phyloP scores from a whole-genome alignment of 257 asterid species.

The Salvia rosmarinus region DNA sequence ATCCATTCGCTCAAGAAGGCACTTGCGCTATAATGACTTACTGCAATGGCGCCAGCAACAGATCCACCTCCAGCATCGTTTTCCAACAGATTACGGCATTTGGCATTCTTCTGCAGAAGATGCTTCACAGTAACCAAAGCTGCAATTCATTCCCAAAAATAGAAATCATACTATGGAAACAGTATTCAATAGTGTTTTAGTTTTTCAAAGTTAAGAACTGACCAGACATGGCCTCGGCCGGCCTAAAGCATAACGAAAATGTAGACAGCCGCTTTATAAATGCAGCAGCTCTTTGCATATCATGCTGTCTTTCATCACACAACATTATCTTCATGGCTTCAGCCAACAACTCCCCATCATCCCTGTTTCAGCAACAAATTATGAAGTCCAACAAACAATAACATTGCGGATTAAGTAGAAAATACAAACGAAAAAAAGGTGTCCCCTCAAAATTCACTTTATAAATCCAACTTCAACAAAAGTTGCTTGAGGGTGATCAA shows the following conservation, averaged over 20 bases:
- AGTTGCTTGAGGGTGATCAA: too few relatives aligned
- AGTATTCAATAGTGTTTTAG: background rate
- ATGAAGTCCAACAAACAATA: slow-evolving; percentile 21
- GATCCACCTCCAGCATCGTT: slow-evolving; percentile 97
- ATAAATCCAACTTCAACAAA: background rate
- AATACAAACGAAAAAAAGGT: background rate
- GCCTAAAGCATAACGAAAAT: slow-evolving; percentile 74
- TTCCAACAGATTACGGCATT: slow-evolving; percentile 88
- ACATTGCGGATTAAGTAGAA: background rate
- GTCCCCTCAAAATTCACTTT: background rate
- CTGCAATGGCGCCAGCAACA: slow-evolving; percentile 91
- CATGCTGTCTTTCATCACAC: slow-evolving; percentile 93
- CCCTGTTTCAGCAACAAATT: slow-evolving; percentile 53
- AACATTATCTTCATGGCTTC: slow-evolving; percentile 93
- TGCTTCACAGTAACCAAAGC: slow-evolving; percentile 87
- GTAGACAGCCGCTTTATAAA: slow-evolving; percentile 86
- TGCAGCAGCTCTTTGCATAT: slow-evolving; percentile 98
- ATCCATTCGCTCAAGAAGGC: background rate
- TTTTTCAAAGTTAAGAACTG: slow-evolving; percentile 22
- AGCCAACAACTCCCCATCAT: slow-evolving; percentile 79
- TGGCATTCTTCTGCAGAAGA: slow-evolving; percentile 81
- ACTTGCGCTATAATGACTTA: slow-evolving; percentile 38
- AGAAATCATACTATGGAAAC: slow-evolving; percentile 17
- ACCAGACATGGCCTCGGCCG: slow-evolving; percentile 97
- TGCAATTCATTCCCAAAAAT: slow-evolving; percentile 40